A percentile compares a stretch with the other conserved stretches of the same genome.
These are phyloP conservation scores for Samsoniella hepiali DNA, from an alignment of 2,329 filamentous ascomycete species.

Conservation along the genomic window DNA sequence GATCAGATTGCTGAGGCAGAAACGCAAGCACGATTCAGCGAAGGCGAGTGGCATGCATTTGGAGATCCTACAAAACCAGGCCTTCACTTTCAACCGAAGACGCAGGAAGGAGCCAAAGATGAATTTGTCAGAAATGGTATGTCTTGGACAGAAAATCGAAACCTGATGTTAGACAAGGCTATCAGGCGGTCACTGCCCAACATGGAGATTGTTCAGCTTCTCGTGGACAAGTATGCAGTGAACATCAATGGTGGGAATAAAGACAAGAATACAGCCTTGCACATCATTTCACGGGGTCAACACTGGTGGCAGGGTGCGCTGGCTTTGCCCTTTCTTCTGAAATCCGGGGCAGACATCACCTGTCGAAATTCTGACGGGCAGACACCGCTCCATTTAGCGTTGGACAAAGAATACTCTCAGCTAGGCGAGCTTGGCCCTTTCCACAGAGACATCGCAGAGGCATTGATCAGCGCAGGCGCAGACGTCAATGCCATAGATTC, in stretches of 20 bases:
- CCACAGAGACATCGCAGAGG: conserved; percentile 9
- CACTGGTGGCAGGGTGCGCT: conserved; percentile 22
- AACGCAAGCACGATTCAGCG: neutral
- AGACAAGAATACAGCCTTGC: neutral
- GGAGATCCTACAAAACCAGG: conserved; percentile 3
- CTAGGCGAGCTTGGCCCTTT: conserved; percentile 6
- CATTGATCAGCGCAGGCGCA: conserved; percentile 13
- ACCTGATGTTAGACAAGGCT: neutral
- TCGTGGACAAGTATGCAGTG: conserved; percentile 13
- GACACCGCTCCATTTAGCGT: conserved; percentile 19
- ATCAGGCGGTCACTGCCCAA: neutral
- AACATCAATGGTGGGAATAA: neutral
- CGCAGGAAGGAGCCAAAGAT: neutral
- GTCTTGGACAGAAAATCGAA: neutral
- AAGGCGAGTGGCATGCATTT: conserved; percentile 15
- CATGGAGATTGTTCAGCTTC: conserved; percentile 11
- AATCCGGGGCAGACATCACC: conserved; percentile 12
- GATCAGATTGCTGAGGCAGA: conserved; percentile 3
- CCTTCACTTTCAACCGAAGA: neutral
- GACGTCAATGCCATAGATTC: conserved; percentile 18
- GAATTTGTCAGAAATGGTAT: too few species aligned
- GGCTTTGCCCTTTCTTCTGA: conserved; percentile 20
- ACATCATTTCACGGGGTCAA: neutral
- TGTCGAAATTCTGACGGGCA: neutral
- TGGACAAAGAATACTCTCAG: neutral